phyloP scores from a whole-genome alignment of 768 basidiomycete genomes.

The Leccinum variicolor region DNA sequence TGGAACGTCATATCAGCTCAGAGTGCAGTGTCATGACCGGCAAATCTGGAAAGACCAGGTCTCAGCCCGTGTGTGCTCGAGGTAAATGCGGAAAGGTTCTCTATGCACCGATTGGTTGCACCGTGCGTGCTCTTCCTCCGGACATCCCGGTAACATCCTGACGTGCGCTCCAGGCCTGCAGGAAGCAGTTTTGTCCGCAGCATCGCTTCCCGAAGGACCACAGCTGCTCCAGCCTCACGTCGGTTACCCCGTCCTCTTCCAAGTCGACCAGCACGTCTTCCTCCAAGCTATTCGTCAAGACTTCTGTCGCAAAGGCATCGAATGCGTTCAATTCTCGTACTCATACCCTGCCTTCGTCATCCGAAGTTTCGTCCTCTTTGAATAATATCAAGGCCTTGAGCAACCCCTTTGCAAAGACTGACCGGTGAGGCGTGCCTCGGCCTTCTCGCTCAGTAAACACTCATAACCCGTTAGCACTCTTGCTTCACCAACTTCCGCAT shows the following conservation, averaged over 20 bases:
- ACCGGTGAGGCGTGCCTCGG: conserved; percentile 55
- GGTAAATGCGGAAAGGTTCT: conserved; percentile 69
- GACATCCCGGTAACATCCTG: neutral
- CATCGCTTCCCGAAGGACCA: conserved; percentile 82
- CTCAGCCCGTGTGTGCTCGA: conserved; percentile 57
- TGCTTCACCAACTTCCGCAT: conserved; percentile 20
- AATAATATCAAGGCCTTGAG: conserved; percentile 19
- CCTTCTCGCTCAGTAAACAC: conserved; percentile 43
- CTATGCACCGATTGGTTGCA: conserved; percentile 70
- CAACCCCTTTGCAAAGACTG: conserved; percentile 45
- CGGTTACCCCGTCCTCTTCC: conserved; percentile 12
- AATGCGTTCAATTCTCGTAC: conserved; percentile 2
- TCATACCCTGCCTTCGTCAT: conserved; percentile 2
- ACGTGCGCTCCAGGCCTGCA: conserved; percentile 54
- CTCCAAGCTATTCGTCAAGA: conserved; percentile 8
- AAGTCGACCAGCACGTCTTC: conserved; percentile 6
- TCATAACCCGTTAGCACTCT: conserved; percentile 62
- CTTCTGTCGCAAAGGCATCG: conserved; percentile 2
- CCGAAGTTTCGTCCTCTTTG: conserved; percentile 12
- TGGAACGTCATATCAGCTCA: conserved; percentile 68
- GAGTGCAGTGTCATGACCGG: conserved; percentile 74
- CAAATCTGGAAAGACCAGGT: conserved; percentile 42
- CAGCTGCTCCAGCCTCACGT: conserved; percentile 38
- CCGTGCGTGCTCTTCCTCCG: conserved; percentile 45
- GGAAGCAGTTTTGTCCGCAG: conserved; percentile 66